Conservation (phyloP, 257 asterid genomes). For the Solanum chilense region DNA sequence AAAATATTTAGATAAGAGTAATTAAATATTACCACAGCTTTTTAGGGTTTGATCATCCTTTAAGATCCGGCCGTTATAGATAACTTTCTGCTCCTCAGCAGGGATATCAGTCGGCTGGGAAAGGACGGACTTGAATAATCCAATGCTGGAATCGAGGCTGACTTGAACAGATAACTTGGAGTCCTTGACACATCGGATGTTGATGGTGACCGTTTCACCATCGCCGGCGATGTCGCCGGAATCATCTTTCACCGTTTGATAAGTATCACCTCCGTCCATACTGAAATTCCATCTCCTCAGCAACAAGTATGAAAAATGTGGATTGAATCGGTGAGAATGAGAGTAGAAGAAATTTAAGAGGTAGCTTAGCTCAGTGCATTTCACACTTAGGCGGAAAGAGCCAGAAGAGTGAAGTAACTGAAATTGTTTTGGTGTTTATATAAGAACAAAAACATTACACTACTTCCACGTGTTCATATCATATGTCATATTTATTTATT, state of each 20-base stretch:
- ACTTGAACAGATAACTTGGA: constrained; percentile 30
- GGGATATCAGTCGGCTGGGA: constrained; percentile 33
- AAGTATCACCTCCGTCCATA: constrained; percentile 37
- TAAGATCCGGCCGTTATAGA: constrained; percentile 54
- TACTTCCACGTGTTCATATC: no score
- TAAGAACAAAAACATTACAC: no score
- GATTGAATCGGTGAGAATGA: neutral
- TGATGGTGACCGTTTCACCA: constrained; percentile 27
- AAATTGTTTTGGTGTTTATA: no score
- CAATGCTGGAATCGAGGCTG: constrained; percentile 28
- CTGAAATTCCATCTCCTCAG: neutral
- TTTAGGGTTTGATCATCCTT: constrained; percentile 51
- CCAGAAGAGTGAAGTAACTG: no score
- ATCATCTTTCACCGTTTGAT: neutral
- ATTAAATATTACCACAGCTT: constrained; percentile 30
- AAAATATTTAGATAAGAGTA: neutral
- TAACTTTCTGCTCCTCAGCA: constrained; percentile 35
- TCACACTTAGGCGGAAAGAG: no score
- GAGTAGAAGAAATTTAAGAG: neutral
- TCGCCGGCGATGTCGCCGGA: neutral
- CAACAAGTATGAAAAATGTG: neutral
- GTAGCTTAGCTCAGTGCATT: no score
- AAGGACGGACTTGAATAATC: constrained; percentile 32
- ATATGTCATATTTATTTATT: no score
- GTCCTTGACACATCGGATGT: constrained; percentile 36